Conservation (phyloP, 208 protist genomes). For the Leishmania turanica region DNA sequence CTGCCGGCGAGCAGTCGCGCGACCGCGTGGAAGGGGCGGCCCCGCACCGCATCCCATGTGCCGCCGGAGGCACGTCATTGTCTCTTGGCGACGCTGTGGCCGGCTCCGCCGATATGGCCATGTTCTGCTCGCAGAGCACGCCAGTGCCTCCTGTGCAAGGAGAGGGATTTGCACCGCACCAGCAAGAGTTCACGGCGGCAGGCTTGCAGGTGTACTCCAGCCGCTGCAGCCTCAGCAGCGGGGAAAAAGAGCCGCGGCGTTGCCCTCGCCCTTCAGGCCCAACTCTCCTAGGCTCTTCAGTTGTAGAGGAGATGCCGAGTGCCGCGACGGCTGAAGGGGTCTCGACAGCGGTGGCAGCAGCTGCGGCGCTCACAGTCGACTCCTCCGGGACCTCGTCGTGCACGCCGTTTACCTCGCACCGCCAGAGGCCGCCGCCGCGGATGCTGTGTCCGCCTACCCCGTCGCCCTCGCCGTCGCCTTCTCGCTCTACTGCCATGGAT, state of each 20-base stretch:
- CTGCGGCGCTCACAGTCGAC: background rate
- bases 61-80: background rate
- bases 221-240: background rate
- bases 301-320: background rate
- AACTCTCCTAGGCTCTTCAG: background rate
- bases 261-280: background rate
- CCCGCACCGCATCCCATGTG: background rate
- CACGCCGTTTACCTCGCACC: slow-evolving; percentile 9
- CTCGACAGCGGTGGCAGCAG: background rate
- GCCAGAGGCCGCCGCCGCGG: slow-evolving; percentile 23
- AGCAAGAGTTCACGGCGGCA: background rate
- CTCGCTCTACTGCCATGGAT: slow-evolving; percentile 1
- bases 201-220: background rate
- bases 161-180: background rate
- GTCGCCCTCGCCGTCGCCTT: slow-evolving; percentile 12
- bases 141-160: background rate
- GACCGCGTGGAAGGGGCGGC: background rate
- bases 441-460: slow-evolving; percentile 34
- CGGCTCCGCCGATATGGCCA: background rate
- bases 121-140: background rate
- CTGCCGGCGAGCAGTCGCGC: background rate
- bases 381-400: background rate
- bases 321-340: background rate
- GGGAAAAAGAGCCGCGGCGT: background rate
- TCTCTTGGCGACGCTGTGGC: background rate